Base-by-base conservation (phyloP, 805 yeast genomes). In the Clavispora asparagi region DNA sequence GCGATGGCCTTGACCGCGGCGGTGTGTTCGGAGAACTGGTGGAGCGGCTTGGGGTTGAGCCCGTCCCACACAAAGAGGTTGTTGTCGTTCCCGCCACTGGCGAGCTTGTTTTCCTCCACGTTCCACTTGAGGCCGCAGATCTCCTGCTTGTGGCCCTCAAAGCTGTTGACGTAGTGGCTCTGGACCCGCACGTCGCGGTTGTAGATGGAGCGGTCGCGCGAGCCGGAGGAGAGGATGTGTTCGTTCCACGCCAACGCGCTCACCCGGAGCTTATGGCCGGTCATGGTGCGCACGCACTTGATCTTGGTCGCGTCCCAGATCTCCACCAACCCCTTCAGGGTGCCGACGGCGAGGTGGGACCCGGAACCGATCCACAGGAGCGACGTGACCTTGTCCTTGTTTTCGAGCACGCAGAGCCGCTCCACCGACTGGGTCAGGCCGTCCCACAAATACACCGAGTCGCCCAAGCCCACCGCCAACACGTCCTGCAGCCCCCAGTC, bases 71-170 rank as follows among this genome's bases (percentile, higher is more conserved):
- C 85, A 53, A 79, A 76, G 23, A 94, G 73, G 57, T 79, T 79
- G 62, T 94, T 94, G 66, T 94, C 99, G 62, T 94, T 94, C 39
- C 97, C 96, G 25, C 99, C 99, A 25, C 94, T 83, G 0, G 97
- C 99, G 41, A 94, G 74, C 62, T 87, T 90, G 62, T 92, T 90
- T 55, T 87, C 95, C 46, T 88, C 95, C 6, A 80, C 76, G 58
- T 91, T 91, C 99, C 99, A 94, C 60, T 83, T 83, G 54, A 94
- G 75, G 2, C 99, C 99, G 69, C 99, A 94, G 39, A 94, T 95
- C 65, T 94, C 99, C 67, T 94, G 98, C 45, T 82, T 80, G 65
- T 94, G 99, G 23, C 77, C 71, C 33, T 80, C 83, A 29, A 94
- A 71, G 52, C 81, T 77, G 51, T 82, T 81, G 58, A 87, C 79